These are phyloP conservation scores for Trypanosoma cruzi DNA, from an alignment of 208 protist species.

Conservation along the genomic window DNA sequence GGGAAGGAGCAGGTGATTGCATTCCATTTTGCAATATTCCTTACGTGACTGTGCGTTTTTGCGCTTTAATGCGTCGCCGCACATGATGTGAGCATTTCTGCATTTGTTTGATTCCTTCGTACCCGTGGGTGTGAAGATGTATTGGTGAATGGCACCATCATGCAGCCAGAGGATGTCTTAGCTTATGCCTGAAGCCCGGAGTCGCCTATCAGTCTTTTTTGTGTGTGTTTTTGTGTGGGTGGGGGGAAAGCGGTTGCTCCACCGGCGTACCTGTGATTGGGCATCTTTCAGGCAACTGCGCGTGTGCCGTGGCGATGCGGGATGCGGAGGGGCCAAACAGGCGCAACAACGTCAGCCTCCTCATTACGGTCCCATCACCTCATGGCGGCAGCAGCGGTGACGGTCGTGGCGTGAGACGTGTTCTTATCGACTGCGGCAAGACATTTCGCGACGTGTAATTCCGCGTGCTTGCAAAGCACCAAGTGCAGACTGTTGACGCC, in stretches of 20 bases:
- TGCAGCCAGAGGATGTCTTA: no score
- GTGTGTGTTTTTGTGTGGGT: no score
- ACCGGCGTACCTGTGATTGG: conserved; percentile 87
- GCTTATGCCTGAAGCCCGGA: no score
- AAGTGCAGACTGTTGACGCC: conserved; percentile 67
- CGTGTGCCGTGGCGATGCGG: conserved; percentile 69
- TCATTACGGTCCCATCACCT: conserved; percentile 55
- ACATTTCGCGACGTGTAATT: conserved; percentile 93
- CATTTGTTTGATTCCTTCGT: no score
- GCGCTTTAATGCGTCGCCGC: no score
- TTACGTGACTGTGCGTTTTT: no score
- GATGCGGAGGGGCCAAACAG: conserved; percentile 63
- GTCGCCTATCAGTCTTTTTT: no score
- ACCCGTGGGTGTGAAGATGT: no score
- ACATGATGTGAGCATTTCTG: no score
- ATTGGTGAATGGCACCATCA: no score
- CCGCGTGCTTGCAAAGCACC: conserved; percentile 63
- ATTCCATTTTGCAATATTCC: no score
- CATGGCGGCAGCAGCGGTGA: conserved; percentile 49
- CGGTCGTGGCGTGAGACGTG: conserved; percentile 35
- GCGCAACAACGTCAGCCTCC: conserved; percentile 84
- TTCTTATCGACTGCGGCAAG: conserved; percentile 91
- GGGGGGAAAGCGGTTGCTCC: conserved; percentile 82
- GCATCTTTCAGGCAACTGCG: conserved; percentile 62
- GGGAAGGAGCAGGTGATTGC: no score